phyloP scores from a whole-genome alignment of 805 yeast species.

The Candida coleopterorum region DNA sequence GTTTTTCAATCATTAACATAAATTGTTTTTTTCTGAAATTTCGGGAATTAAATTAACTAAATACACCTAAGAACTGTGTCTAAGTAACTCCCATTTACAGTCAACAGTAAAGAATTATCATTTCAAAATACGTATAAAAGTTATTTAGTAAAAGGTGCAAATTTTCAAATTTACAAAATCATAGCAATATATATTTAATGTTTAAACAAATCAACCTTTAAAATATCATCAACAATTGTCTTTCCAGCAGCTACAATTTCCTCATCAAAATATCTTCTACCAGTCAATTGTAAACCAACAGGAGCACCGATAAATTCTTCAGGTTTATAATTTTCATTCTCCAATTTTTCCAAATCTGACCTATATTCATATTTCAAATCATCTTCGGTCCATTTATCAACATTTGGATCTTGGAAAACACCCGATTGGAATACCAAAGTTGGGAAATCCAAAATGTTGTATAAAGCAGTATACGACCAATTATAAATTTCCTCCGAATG shows the following conservation, averaged over 20 bases:
- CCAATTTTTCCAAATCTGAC: conserved; percentile 45
- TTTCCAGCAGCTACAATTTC: conserved; percentile 49
- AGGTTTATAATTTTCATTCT: conserved; percentile 44
- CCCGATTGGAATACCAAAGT: conserved; percentile 62
- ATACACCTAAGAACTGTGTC: too few relatives aligned
- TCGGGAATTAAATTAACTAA: too few relatives aligned
- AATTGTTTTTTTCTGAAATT: too few relatives aligned
- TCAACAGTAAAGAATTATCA: too few relatives aligned
- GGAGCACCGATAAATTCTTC: conserved; percentile 49
- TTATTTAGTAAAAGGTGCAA: too few relatives aligned
- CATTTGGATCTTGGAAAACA: conserved; percentile 48
- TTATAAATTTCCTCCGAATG: conserved; percentile 56
- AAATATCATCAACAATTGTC: conserved; percentile 33
- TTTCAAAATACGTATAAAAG: too few relatives aligned
- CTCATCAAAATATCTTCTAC: conserved; percentile 53
- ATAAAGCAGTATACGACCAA: conserved; percentile 78
- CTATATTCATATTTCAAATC: conserved; percentile 34
- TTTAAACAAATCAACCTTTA: conserved; percentile 22
- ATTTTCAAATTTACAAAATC: background rate
- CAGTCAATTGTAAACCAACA: conserved; percentile 48
- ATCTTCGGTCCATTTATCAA: conserved; percentile 44
- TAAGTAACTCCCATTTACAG: too few relatives aligned
- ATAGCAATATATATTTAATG: conserved; percentile 6
- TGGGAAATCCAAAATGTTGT: conserved; percentile 70
- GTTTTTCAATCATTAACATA: too few relatives aligned